Conservation (phyloP, 164 flowering plant species). For the Taxillus chinensis region DNA sequence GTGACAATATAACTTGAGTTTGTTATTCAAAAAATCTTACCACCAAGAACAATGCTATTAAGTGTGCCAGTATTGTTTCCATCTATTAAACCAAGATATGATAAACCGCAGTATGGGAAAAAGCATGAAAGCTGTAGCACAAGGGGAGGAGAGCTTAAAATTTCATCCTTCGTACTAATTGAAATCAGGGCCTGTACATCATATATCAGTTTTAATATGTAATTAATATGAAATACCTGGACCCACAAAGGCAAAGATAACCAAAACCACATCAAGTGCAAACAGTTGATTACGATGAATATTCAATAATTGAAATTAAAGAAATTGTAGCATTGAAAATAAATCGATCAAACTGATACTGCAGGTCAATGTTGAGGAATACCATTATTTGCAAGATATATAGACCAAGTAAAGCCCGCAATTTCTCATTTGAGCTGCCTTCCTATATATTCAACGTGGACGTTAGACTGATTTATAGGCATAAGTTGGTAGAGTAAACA, state of each 20-base stretch:
- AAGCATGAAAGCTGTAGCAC: constrained; percentile 36
- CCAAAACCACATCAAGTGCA: background rate
- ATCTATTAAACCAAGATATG: constrained; percentile 57
- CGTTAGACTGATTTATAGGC: constrained; percentile 2
- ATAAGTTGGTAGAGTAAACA: background rate
- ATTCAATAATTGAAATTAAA: background rate
- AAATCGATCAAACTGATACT: background rate
- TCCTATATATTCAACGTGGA: constrained; percentile 35
- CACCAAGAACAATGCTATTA: constrained; percentile 24
- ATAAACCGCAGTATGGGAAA: constrained; percentile 48
- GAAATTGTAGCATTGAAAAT: background rate
- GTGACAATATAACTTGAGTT: background rate
- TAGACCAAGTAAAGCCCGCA: constrained; percentile 61
- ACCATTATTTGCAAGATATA: constrained; percentile 73
- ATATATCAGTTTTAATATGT: constrained; percentile 1
- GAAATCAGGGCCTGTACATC: constrained; percentile 57
- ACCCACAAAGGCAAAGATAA: background rate
- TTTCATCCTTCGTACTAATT: constrained; percentile 18
- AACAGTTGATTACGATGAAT: background rate
- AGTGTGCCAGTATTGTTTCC: constrained; percentile 43
- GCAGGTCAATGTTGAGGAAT: constrained; percentile 4
- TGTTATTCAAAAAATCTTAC: constrained; percentile 20
- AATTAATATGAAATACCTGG: background rate
- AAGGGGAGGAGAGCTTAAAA: constrained; percentile 24
- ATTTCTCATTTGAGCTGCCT: constrained; percentile 32